phyloP scores from a whole-genome alignment of 2,329 filamentous ascomycete genomes.

The Paecilomyces fulvus region DNA sequence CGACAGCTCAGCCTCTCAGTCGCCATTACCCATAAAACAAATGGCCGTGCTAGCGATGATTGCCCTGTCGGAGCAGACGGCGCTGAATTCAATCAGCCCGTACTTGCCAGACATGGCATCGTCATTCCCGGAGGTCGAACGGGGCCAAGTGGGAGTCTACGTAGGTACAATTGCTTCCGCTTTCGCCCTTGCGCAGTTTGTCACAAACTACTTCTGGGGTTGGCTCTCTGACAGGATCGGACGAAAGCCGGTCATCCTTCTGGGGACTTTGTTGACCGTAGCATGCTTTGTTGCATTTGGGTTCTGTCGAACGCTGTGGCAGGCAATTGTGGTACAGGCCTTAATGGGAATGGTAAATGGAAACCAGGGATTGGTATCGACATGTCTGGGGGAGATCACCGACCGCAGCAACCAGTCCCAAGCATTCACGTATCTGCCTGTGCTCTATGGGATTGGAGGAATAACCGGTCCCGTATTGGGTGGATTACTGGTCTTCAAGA shows the following conservation, averaged over 20 bases:
- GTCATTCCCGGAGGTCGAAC: slow-evolving; percentile 70
- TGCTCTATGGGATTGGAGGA: slow-evolving; percentile 90
- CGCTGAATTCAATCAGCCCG: slow-evolving; percentile 89
- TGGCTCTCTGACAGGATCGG: slow-evolving; percentile 72
- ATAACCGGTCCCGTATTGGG: slow-evolving; percentile 92
- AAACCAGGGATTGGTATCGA: slow-evolving; percentile 89
- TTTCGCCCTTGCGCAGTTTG: slow-evolving; percentile 86
- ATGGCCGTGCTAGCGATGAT: slow-evolving; percentile 79
- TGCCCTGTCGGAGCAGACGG: slow-evolving; percentile 88
- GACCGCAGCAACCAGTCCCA: slow-evolving; percentile 89
- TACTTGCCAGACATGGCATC: slow-evolving; percentile 91
- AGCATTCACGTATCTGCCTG: slow-evolving; percentile 88
- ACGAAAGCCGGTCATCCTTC: slow-evolving; percentile 71
- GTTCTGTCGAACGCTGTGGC: slow-evolving; percentile 72
- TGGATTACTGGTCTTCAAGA: slow-evolving; percentile 64
- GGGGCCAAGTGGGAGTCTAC: slow-evolving; percentile 68
- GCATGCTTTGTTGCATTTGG: slow-evolving; percentile 79
- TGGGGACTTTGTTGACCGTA: slow-evolving; percentile 75
- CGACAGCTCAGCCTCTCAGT: slow-evolving; percentile 30
- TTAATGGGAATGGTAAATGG: slow-evolving; percentile 92
- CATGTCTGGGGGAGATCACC: slow-evolving; percentile 88
- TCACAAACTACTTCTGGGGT: slow-evolving; percentile 88
- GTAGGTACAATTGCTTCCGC: slow-evolving; percentile 83
- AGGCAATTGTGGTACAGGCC: slow-evolving; percentile 76
- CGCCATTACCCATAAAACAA: slow-evolving; percentile 74